phyloP scores from a whole-genome alignment of 805 yeast genomes.

The Komagataella phaffii region DNA sequence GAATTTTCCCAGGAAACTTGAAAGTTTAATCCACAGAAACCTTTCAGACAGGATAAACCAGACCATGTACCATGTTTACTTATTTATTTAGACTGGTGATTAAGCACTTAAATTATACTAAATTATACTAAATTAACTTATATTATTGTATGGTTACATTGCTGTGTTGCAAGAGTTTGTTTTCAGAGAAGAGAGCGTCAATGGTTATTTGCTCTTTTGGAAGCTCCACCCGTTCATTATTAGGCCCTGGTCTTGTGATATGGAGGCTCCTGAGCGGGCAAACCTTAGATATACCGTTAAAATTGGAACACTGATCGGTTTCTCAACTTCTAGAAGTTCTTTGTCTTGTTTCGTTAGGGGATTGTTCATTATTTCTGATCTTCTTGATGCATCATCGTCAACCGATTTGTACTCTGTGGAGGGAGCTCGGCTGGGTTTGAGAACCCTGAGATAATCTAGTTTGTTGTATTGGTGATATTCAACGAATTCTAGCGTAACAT shows the following conservation, averaged over 20 bases:
- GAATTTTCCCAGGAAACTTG: constrained; percentile 26
- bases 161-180: neutral
- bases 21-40: neutral
- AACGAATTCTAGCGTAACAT: neutral
- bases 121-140: neutral
- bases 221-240: neutral
- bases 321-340: neutral
- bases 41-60: neutral
- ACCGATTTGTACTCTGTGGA: neutral
- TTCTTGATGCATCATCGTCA: neutral
- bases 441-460: neutral
- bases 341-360: neutral
- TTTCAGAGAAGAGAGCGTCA: neutral
- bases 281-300: neutral
- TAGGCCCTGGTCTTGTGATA: neutral
- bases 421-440: neutral
- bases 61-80: neutral
- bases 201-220: neutral
- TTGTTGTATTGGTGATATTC: constrained; percentile 3
- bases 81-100: neutral
- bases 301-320: neutral
- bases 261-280: neutral
- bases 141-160: neutral
- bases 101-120: neutral
- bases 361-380: neutral